A percentile compares a stretch with the other conserved stretches of the same genome.
phyloP scores from a whole-genome alignment of 2,329 filamentous ascomycete genomes.

The Fragosphaeria purpurea region DNA sequence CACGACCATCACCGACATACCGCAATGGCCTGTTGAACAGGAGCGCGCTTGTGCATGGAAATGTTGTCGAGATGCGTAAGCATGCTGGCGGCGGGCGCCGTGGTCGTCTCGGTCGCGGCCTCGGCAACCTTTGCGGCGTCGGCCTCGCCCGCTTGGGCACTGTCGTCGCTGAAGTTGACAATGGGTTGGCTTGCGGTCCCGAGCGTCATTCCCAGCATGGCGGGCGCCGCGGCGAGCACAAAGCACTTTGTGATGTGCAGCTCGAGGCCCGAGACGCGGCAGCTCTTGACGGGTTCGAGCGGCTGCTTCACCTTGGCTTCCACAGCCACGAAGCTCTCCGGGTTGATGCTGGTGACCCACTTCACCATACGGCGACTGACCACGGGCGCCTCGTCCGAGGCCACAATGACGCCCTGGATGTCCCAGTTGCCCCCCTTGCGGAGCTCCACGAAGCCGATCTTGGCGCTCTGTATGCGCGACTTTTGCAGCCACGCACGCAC shows the following conservation, averaged over 20 bases:
- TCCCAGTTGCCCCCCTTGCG: conserved; percentile 64
- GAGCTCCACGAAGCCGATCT: conserved; percentile 84
- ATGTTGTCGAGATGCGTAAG: conserved; percentile 84
- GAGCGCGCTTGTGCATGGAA: conserved; percentile 83
- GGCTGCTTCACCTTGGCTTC: conserved; percentile 75
- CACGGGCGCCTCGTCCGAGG: conserved; percentile 45
- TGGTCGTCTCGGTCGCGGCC: conserved; percentile 12
- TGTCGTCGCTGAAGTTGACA: conserved; percentile 33
- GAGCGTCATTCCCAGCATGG: conserved; percentile 48
- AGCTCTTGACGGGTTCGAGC: conserved; percentile 79
- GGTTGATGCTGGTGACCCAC: conserved; percentile 64
- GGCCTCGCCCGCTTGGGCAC: conserved; percentile 32
- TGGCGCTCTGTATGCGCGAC: conserved; percentile 76
- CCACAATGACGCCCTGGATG: conserved; percentile 71
- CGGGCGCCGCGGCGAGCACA: conserved; percentile 56
- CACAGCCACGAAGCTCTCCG: conserved; percentile 74
- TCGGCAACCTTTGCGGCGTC: conserved; percentile 23
- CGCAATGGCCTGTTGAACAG: conserved; percentile 78
- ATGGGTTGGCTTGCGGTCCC: conserved; percentile 45
- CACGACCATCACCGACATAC: conserved; percentile 14
- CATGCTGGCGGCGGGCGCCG: conserved; percentile 64
- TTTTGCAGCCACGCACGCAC: conserved; percentile 62
- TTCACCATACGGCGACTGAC: conserved; percentile 90
- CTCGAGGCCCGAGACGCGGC: conserved; percentile 69
- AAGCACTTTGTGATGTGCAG: conserved; percentile 83